Base-by-base conservation (phyloP, 2,329 filamentous ascomycete species). In the Sporothrix pallida region DNA sequence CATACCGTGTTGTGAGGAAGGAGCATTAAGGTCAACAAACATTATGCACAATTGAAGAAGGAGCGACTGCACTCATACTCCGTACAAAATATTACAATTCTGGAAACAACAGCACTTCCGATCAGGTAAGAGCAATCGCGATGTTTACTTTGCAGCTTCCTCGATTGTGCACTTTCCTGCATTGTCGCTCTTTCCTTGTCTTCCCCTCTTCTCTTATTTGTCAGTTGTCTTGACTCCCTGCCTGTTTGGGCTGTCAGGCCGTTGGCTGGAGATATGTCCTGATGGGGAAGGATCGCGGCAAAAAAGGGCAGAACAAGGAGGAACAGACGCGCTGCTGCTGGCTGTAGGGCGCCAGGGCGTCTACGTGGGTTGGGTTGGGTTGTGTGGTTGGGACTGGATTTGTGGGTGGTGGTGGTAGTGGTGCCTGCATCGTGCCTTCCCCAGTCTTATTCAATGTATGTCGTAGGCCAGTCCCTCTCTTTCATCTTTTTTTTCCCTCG, bases 271-370 rank as follows among this genome's bases (percentile, higher is more conserved):
- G 20, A 31, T 42, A 54, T 52, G 20, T 60, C 70, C 48, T 37
- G 44, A 50, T 42, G n/a, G 46, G 60, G 70, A 72, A 72, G 60
- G 70, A 72, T 67, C 70, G 70, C 70, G 70, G 70, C 70, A 72
- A 72, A 72, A 37, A 20, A 44, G 31, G 17, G 60, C 60, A 42
- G 60, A 42, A 42, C 37, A 65, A 52, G 31, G 26, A 72, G 70
- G 58, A 72, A 72, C 70, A 72, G 70, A 65, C 70, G 70, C 70
- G 70, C 58, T 67, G 70, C 37, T 65, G 60, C 23, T 10, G 23
- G 50, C n/a, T 6, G 54, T 58, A 58, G 54, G 54, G 54, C 54
- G 54, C 31, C n/a, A n/a, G 44, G 58, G 70, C 70, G 70, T 52
- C 56, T 71, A 71, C 70, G 52, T 54, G 52, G 52, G 52, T 54